These are phyloP conservation scores for Boletellus deceptivus DNA, from an alignment of 1,284 basidiomycete species.

Conservation along the genomic window DNA sequence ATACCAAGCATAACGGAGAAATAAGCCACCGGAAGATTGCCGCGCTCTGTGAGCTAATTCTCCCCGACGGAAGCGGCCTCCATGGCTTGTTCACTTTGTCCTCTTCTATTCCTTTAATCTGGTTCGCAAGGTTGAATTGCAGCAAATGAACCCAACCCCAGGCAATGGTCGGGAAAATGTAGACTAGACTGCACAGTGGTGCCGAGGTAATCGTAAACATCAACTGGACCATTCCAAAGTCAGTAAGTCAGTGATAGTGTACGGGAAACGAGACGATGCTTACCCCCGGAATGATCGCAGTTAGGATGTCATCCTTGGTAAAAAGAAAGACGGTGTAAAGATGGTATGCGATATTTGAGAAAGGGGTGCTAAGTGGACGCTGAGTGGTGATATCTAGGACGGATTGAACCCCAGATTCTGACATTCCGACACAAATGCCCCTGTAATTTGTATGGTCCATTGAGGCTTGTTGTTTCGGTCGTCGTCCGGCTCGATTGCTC, in stretches of 20 bases:
- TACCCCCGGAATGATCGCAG: constrained; percentile 40
- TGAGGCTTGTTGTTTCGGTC: not conserved
- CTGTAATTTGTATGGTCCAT: constrained; percentile 8
- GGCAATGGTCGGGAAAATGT: constrained; percentile 28
- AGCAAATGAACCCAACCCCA: constrained; percentile 47
- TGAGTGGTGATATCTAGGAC: constrained; percentile 6
- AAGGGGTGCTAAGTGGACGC: not conserved
- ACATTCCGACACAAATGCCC: not conserved
- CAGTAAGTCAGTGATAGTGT: constrained; percentile 1
- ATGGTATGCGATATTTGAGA: constrained; percentile 23
- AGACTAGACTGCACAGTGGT: constrained; percentile 21
- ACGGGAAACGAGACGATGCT: constrained; percentile 1
- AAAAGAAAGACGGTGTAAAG: constrained; percentile 38
- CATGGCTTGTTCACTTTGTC: constrained; percentile 41
- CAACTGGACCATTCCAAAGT: constrained; percentile 34
- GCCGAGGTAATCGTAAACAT: constrained; percentile 36
- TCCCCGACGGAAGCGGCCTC: constrained; percentile 40
- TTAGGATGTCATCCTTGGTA: constrained; percentile 41
- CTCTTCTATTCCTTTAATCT: constrained; percentile 39
- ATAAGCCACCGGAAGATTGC: constrained; percentile 37
- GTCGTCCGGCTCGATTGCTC: not conserved
- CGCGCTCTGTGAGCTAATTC: constrained; percentile 35
- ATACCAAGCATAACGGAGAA: constrained; percentile 32
- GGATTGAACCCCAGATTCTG: not conserved
- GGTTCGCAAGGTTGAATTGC: constrained; percentile 44